These are phyloP conservation scores for Syncephalastrum racemosum DNA, from an alignment of 371 early-diverging fungal species.

Conservation along the genomic window DNA sequence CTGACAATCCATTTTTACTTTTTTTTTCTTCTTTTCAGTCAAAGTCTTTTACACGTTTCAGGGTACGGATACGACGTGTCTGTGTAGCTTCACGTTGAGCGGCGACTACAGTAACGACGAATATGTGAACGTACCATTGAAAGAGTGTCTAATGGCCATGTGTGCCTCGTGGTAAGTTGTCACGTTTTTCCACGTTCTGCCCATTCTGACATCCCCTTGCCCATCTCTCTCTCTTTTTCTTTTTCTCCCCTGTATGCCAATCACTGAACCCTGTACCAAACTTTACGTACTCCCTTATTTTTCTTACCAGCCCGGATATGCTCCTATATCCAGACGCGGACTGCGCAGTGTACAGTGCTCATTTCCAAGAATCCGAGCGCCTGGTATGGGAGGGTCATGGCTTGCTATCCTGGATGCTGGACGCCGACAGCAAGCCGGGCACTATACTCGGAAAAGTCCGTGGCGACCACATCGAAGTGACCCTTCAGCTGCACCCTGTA, in stretches of 20 bases:
- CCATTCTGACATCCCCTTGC: neutral
- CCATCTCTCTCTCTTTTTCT: neutral
- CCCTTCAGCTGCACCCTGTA: constrained; percentile 46
- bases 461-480: constrained; percentile 21
- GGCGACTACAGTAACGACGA: constrained; percentile 11
- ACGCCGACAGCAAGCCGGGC: constrained; percentile 12
- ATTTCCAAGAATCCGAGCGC: constrained; percentile 31
- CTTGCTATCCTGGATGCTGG: constrained; percentile 46
- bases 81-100: constrained; percentile 29
- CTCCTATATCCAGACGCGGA: constrained; percentile 45
- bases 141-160: constrained; percentile 38
- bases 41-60: constrained; percentile 37
- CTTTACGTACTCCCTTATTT: neutral
- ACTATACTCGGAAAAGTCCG: constrained; percentile 22
- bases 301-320: constrained; percentile 30
- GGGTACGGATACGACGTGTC: constrained; percentile 35
- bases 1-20: constrained; percentile 3
- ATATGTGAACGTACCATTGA: constrained; percentile 31
- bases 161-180: constrained; percentile 42
- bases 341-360: constrained; percentile 45
- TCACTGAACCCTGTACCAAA: constrained; percentile 10
- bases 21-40: constrained; percentile 18
- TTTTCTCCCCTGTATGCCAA: constrained; percentile 12
- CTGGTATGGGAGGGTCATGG: constrained; percentile 54
- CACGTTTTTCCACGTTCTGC: neutral